Evolutionary conservation across 2,329 filamentous ascomycete genomes (phyloP).

Genomic region (Mariannaea sp.): DNA sequence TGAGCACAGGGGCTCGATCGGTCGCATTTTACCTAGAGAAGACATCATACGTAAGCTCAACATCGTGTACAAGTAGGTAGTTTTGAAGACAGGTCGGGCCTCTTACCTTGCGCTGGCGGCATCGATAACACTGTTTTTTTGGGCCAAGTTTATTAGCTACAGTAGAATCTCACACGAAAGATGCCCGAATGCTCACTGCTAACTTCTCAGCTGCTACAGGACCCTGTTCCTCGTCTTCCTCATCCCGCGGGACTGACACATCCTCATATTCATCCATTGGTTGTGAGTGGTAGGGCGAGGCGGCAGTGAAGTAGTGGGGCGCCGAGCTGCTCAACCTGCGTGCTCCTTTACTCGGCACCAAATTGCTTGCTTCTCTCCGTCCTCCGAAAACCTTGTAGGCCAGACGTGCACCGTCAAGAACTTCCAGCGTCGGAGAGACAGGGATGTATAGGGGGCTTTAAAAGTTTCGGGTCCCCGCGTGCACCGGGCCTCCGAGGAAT

Average conservation of each 20-base stretch:
- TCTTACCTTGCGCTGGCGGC: neutral
- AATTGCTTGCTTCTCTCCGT: too few relatives aligned
- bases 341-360: too few relatives aligned
- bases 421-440: too few relatives aligned
- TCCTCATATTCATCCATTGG: neutral
- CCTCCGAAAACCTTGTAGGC: too few relatives aligned
- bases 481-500: too few relatives aligned
- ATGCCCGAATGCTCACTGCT: neutral
- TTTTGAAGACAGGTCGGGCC: neutral
- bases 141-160: neutral
- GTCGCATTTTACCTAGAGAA: constrained; percentile 17
- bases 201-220: neutral
- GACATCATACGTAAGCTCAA: neutral
- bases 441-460: too few relatives aligned
- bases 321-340: too few relatives aligned
- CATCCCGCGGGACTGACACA: neutral
- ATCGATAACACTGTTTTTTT: neutral
- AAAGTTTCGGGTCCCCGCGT: too few relatives aligned
- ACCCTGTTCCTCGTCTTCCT: neutral
- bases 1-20: constrained; percentile 15
- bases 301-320: too few relatives aligned
- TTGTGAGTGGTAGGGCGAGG: too few relatives aligned
- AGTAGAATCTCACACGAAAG: neutral
- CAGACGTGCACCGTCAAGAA: too few relatives aligned
- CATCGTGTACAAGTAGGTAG: neutral